Conservation (phyloP, 768 basidiomycete genomes). For the Mycena chlorophos region DNA sequence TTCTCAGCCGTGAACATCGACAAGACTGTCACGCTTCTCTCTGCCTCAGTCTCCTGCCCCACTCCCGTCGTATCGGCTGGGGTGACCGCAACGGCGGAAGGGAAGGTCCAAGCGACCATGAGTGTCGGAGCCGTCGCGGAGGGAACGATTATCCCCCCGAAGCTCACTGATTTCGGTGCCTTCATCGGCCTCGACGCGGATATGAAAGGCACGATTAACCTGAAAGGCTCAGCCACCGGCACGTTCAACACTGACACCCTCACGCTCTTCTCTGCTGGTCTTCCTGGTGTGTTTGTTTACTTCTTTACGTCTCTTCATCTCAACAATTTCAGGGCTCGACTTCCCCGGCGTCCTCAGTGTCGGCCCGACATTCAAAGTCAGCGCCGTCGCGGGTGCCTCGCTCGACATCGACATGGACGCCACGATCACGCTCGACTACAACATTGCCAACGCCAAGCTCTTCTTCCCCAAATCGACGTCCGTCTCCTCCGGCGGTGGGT, state of each 20-base stretch:
- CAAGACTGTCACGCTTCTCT: conserved; percentile 24
- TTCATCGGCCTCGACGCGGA: conserved; percentile 29
- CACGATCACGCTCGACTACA: conserved; percentile 34
- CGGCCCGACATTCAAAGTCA: conserved; percentile 41
- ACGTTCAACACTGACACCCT: conserved; percentile 31
- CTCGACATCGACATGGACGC: conserved; percentile 37
- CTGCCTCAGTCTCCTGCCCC: conserved; percentile 22
- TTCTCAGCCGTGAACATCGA: conserved; percentile 21
- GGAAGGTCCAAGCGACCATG: conserved; percentile 30
- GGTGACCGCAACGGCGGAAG: conserved; percentile 17
- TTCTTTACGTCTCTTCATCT: background rate
- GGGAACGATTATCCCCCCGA: conserved; percentile 36
- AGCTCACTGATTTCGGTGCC: conserved; percentile 29
- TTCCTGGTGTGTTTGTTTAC: conserved; percentile 26
- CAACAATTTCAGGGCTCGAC: background rate
- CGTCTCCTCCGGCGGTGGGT: conserved; percentile 25
- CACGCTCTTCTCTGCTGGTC: conserved; percentile 31
- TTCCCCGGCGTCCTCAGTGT: conserved; percentile 37
- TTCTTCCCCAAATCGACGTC: conserved; percentile 37
- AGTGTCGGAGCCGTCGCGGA: conserved; percentile 16
- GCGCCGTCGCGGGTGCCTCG: conserved; percentile 27
- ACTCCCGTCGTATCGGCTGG: conserved; percentile 18
- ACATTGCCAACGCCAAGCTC: conserved; percentile 32
- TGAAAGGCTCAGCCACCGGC: conserved; percentile 29
- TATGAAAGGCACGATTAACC: conserved; percentile 30